phyloP scores from a whole-genome alignment of 257 asterid genomes.

The Galeopsis tetrahit region DNA sequence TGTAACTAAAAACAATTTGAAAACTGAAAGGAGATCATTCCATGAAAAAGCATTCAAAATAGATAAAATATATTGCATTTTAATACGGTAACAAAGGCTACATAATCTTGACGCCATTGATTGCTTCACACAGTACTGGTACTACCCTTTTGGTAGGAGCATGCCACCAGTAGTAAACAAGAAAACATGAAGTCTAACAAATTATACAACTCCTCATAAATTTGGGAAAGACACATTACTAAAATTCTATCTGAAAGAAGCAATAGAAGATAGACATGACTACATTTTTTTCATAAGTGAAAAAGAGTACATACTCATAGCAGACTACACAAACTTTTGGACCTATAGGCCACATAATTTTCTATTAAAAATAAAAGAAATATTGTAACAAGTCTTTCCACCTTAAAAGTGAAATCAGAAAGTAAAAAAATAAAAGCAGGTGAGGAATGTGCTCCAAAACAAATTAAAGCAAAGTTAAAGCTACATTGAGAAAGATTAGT shows the following conservation, averaged over 20 bases:
- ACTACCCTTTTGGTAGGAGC: background rate
- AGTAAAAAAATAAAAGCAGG: background rate
- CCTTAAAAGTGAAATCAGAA: constrained; percentile 26
- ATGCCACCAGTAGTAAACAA: constrained; percentile 10
- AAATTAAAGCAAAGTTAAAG: constrained; percentile 23
- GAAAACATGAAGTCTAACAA: constrained; percentile 7
- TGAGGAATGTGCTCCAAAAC: constrained; percentile 8
- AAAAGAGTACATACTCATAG: background rate
- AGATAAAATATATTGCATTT: constrained; percentile 25
- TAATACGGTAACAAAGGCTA: constrained; percentile 15
- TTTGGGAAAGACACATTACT: constrained; percentile 5
- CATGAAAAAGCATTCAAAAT: constrained; percentile 14
- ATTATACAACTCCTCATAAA: background rate
- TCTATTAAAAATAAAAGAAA: background rate
- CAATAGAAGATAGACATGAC: background rate
- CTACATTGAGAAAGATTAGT: constrained; percentile 14
- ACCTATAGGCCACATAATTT: background rate
- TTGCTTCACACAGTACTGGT: background rate
- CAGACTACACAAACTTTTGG: background rate
- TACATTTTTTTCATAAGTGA: background rate
- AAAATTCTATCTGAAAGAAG: background rate
- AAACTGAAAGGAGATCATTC: constrained; percentile 19
- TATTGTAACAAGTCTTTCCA: constrained; percentile 1
- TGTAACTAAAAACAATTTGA: constrained; percentile 10
- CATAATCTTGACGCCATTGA: constrained; percentile 8